Base-by-base conservation (phyloP, 257 asterid genomes). In the Ballota nigra region DNA sequence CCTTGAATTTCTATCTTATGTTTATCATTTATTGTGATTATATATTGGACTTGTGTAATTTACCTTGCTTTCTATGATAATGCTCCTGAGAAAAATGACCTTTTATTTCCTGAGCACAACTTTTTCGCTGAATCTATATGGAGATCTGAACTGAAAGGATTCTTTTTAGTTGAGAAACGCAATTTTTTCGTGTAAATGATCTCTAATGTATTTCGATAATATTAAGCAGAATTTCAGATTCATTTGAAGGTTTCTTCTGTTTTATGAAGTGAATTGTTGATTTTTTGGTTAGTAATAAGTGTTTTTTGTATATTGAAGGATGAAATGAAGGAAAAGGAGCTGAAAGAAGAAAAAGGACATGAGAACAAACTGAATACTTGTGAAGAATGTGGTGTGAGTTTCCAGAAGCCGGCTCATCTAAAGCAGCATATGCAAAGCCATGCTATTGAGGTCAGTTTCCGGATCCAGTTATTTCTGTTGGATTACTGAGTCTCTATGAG, bases 401-500 rank as follows among this genome's bases (percentile, higher is more conserved):
- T 95, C 63, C 77, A 33, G 74, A 91, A 92, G 82, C 96, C 90
- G 58, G 98, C 98, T 68, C 75, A 92, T 85, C 79, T 95, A 82
- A 89, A 80, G 87, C 98, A 89, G 84, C 99, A 89, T 79, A 86
- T 94, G 95, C 91, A 79, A 72, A 84, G 98, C 68, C 99, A 95
- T 75, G 84, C 97, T 12, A 74, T 89, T 2, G 92, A 86, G 96
- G 99, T 89, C 13, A 53, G 20, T 53, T 19, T 52, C 3, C 60
- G 3, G 5, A 53, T 53, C 38, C 6, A 6, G 38, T 33, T 52
- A 16, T 52, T 6, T 52, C 18, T 52, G 13, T 52, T 52, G 11
- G 26, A 19, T 52, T 18, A 7, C 5, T 52, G 28, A 52, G 11
- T 49, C 26, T 20, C 60, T 53, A 20, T 51, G 18, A 18, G 24